Evolutionary conservation across 192 early-diverging fungal species (phyloP).

Genomic region (Podila verticillata): DNA sequence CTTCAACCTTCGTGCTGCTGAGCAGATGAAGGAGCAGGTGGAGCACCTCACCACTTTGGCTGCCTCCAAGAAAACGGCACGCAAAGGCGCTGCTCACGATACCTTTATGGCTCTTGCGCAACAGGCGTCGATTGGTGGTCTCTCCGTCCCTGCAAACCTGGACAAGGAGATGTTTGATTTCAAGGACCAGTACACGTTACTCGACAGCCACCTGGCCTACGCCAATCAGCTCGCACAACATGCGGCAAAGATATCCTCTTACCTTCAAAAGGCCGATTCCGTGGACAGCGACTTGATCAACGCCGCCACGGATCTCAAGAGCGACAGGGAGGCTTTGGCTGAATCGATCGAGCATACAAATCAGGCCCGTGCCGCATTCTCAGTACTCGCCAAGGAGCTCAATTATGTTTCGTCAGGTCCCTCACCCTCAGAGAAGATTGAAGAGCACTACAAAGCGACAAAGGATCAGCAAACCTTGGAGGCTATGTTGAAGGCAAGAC

Average conservation of each 20-base stretch:
- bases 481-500: slow-evolving; percentile 3
- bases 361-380: neutral
- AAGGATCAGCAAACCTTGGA: slow-evolving; percentile 7
- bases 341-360: slow-evolving; percentile 7
- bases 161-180: slow-evolving; percentile 14
- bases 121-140: neutral
- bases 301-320: slow-evolving; percentile 15
- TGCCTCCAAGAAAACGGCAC: slow-evolving; percentile 6
- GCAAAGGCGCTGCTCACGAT: slow-evolving; percentile 11
- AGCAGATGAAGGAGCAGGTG: slow-evolving; percentile 17
- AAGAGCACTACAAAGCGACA: neutral
- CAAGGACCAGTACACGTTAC: slow-evolving; percentile 18
- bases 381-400: slow-evolving; percentile 11
- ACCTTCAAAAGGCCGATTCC: slow-evolving; percentile 18
- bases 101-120: slow-evolving; percentile 5
- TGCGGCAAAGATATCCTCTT: slow-evolving; percentile 12
- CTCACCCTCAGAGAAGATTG: neutral
- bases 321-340: slow-evolving; percentile 18
- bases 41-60: slow-evolving; percentile 20
- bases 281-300: slow-evolving; percentile 15
- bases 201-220: slow-evolving; percentile 19
- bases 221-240: slow-evolving; percentile 19
- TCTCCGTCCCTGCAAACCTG: slow-evolving; percentile 8
- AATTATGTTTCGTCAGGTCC: slow-evolving; percentile 7
- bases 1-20: slow-evolving; percentile 13